Evolutionary conservation across 352 stramenopile species (phyloP).

Genomic region (Phytophthora pistaciae): DNA sequence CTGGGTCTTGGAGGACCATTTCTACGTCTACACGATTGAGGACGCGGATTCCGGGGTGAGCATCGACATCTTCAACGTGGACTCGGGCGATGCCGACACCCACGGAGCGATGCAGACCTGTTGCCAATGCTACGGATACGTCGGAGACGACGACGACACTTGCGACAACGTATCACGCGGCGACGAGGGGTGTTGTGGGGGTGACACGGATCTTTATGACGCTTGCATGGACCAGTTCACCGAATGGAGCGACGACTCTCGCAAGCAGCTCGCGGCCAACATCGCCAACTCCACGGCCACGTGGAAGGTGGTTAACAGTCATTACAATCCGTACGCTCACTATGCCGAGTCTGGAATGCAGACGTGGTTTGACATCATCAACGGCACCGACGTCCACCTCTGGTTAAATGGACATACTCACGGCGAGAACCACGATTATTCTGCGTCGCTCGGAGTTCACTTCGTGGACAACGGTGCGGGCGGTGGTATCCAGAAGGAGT

Average conservation of each 20-base stretch:
- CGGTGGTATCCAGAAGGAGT: slow-evolving; percentile 74
- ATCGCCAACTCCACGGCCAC: slow-evolving; percentile 57
- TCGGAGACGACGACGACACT: slow-evolving; percentile 40
- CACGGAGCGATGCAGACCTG: slow-evolving; percentile 57
- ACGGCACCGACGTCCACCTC: slow-evolving; percentile 40
- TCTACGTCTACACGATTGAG: slow-evolving; percentile 56
- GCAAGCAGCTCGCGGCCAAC: slow-evolving; percentile 41
- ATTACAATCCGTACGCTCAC: slow-evolving; percentile 66
- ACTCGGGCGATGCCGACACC: slow-evolving; percentile 58
- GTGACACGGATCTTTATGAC: slow-evolving; percentile 49
- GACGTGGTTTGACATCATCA: slow-evolving; percentile 55
- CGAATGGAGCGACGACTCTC: slow-evolving; percentile 57
- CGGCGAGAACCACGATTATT: slow-evolving; percentile 70
- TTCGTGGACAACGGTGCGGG: slow-evolving; percentile 80
- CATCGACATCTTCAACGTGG: slow-evolving; percentile 68
- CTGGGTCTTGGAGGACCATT: slow-evolving; percentile 61
- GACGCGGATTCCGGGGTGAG: slow-evolving; percentile 43
- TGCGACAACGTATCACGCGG: slow-evolving; percentile 48
- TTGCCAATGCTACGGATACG: slow-evolving; percentile 67
- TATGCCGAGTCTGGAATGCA: slow-evolving; percentile 37
- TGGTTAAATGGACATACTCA: slow-evolving; percentile 63
- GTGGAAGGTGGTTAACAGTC: slow-evolving; percentile 73
- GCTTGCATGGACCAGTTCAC: slow-evolving; percentile 49
- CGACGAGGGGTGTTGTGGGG: slow-evolving; percentile 45
- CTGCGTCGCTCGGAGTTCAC: slow-evolving; percentile 55